Evolutionary conservation across 768 basidiomycete genomes (phyloP), one percentile per base, ranked within the genome.

Genomic region (Mycena latifolia): DNA sequence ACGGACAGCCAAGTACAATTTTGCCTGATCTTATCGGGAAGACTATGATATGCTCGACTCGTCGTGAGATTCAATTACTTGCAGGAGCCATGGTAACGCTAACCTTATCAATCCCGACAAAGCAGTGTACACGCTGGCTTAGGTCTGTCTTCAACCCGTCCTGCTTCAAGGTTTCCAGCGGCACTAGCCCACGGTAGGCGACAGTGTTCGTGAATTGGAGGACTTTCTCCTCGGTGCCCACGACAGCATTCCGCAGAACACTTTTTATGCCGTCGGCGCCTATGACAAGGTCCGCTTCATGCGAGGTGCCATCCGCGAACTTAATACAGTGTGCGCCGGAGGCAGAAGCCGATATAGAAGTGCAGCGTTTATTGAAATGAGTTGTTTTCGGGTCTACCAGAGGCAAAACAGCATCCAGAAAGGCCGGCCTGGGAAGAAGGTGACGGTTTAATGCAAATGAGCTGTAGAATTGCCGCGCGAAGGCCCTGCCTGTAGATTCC

Each of bases 241-340:
- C 69, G 18, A 87, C 80, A 55, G 75, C 77, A 43, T 66, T 67
- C 41, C 86, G 82, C 20, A 80, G 74, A 5, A 74, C 68, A 67
- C 87, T 88, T 75, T 85, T 88, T 54, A 84, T 78, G 10, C 86
- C 86, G 63, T 88, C 86, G 5, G 84, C 83, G 67, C 84, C 86
- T 41, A 89, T 76, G 7, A 35, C 14, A 14, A 35, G 33, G 33
- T 7, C 14, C 33, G 33, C 8, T 14, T 35, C 33, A 35, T 35
- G 33, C 8, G 33, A 35, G 8, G 33, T 35, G 33, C 33, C 14
- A 14, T 35, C 33, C 33, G 33, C 6, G 33, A 88, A 89, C 27
- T 79, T 76, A 6, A 89, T 71, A 10, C 77, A 66, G 9, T 79
- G 73, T 5, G 71, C 73, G 6, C 74, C 76, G 11, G 76, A 74